Conservation (phyloP, 2,329 filamentous ascomycete genomes). For the Lachnellula willkommii region DNA sequence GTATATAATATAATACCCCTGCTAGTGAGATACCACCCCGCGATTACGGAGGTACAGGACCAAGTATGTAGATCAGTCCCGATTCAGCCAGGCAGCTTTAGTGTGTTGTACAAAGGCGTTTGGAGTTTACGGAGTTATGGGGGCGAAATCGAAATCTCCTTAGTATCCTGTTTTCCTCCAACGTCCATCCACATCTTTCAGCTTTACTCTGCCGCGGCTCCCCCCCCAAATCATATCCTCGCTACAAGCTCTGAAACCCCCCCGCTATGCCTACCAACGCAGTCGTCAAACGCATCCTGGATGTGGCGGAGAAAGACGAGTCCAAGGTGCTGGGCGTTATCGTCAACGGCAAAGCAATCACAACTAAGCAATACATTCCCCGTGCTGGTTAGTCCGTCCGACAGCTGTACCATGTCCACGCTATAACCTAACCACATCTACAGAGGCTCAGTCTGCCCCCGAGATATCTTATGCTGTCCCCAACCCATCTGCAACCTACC, state of each 20-base stretch:
- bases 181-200: too few relatives aligned
- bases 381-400: constrained; percentile 24
- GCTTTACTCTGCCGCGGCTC: not conserved
- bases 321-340: constrained; percentile 31
- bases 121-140: too few relatives aligned
- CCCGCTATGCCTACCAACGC: not conserved
- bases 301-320: constrained; percentile 21
- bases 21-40: not conserved
- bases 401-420: not conserved
- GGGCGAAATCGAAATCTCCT: not conserved
- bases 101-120: not conserved
- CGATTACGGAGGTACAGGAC: not conserved
- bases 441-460: constrained; percentile 22
- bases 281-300: not conserved
- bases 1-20: not conserved
- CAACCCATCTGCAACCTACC: constrained; percentile 28
- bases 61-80: not conserved
- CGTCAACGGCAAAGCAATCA: constrained; percentile 20
- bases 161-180: not conserved
- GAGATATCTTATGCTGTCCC: constrained; percentile 12
- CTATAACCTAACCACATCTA: not conserved
- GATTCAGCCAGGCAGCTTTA: not conserved
- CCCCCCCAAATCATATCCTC: not conserved
- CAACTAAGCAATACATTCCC: constrained; percentile 31
- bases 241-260: not conserved